Evolutionary conservation across 192 early-diverging fungal species (phyloP).

Genomic region (Hyaloraphidium curvatum): DNA sequence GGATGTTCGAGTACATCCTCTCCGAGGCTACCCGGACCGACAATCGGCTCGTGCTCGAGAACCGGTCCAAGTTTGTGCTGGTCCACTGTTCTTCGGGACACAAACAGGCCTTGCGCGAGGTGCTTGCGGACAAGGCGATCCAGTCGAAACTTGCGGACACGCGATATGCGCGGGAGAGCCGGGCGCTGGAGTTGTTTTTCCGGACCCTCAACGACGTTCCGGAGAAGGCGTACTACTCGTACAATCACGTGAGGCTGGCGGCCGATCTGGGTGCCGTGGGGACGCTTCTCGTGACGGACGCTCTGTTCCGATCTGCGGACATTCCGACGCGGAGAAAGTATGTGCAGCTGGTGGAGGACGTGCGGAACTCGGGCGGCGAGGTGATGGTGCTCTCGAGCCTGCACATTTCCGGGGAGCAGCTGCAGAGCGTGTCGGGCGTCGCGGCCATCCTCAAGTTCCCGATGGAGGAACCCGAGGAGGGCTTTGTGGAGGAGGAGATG

Average conservation of each 20-base stretch:
- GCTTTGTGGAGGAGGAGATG: slow-evolving; percentile 11
- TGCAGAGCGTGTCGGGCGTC: slow-evolving; percentile 83
- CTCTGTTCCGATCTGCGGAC: slow-evolving; percentile 77
- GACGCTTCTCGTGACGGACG: slow-evolving; percentile 78
- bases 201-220: slow-evolving; percentile 74
- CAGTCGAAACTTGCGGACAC: slow-evolving; percentile 69
- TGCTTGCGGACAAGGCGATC: slow-evolving; percentile 69
- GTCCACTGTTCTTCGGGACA: slow-evolving; percentile 91
- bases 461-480: slow-evolving; percentile 65
- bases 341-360: slow-evolving; percentile 66
- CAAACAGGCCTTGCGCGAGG: slow-evolving; percentile 87
- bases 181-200: slow-evolving; percentile 68
- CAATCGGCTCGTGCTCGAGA: slow-evolving; percentile 62
- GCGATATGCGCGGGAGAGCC: slow-evolving; percentile 71
- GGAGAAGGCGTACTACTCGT: slow-evolving; percentile 85
- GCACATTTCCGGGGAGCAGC: slow-evolving; percentile 90
- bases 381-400: slow-evolving; percentile 79
- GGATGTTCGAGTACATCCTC: slow-evolving; percentile 70
- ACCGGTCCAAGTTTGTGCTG: slow-evolving; percentile 66
- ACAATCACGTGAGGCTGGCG: slow-evolving; percentile 51
- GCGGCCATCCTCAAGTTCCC: slow-evolving; percentile 86
- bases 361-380: slow-evolving; percentile 49
- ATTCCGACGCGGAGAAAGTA: slow-evolving; percentile 66
- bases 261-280: slow-evolving; percentile 78
- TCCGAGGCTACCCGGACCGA: slow-evolving; percentile 59